These are phyloP conservation scores for Diddensiella santjacobensis DNA, from an alignment of 805 yeast genomes.

Conservation along the genomic window DNA sequence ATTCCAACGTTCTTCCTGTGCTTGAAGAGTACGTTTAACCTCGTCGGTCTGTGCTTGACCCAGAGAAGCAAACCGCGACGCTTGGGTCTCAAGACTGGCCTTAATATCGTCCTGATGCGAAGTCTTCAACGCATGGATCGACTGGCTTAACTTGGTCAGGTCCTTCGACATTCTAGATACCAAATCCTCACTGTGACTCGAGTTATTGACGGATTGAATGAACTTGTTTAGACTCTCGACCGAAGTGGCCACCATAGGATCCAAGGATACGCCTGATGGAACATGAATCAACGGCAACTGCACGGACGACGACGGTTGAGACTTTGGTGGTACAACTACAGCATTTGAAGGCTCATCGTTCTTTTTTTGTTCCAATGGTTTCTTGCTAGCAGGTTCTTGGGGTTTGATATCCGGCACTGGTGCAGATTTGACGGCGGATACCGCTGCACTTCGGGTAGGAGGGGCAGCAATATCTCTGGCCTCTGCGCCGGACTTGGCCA, in stretches of 20 bases:
- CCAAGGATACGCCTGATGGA: constrained; percentile 18
- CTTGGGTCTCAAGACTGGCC: constrained; percentile 30
- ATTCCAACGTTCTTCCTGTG: constrained; percentile 54
- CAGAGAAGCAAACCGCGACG: constrained; percentile 30
- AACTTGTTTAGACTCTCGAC: constrained; percentile 22
- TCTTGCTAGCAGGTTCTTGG: constrained; percentile 8
- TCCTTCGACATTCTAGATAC: constrained; percentile 25
- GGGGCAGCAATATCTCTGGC: constrained; percentile 1
- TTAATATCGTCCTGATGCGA: constrained; percentile 23
- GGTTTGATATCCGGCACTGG: not conserved
- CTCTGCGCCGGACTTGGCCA: constrained; percentile 8
- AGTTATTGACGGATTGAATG: constrained; percentile 16
- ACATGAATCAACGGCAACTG: constrained; percentile 21
- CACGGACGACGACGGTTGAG: constrained; percentile 21
- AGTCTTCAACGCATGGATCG: constrained; percentile 20
- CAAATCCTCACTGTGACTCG: constrained; percentile 17
- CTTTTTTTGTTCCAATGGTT: constrained; percentile 2
- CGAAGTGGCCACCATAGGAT: constrained; percentile 20
- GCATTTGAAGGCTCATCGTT: constrained; percentile 5
- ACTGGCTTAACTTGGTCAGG: constrained; percentile 22
- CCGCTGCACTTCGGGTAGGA: not conserved
- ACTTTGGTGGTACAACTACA: not conserved
- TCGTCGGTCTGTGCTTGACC: constrained; percentile 26
- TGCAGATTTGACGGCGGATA: not conserved
- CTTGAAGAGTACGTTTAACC: constrained; percentile 31